These are phyloP conservation scores for Colletotrichum plurivorum DNA, from an alignment of 2,329 filamentous ascomycete species.

Conservation along the genomic window DNA sequence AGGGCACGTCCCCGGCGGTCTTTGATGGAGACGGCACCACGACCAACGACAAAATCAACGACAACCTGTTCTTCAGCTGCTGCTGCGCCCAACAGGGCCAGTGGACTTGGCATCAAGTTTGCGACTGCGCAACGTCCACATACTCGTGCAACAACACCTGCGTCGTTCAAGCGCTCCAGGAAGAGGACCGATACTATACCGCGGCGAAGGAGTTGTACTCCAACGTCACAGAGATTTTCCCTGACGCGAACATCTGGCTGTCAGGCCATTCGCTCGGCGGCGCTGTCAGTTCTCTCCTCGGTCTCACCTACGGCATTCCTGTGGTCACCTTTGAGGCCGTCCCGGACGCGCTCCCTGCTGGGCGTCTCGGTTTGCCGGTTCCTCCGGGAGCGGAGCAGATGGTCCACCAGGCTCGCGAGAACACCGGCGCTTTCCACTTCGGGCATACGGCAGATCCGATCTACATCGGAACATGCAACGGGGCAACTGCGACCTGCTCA, in stretches of 20 bases:
- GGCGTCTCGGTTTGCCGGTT: slow-evolving; percentile 85
- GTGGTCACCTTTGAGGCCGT: slow-evolving; percentile 95
- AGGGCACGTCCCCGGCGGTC: slow-evolving; percentile 90
- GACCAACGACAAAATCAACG: slow-evolving; percentile 97
- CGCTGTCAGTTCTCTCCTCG: slow-evolving; percentile 88
- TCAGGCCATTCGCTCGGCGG: slow-evolving; percentile 94
- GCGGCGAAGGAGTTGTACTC: slow-evolving; percentile 91
- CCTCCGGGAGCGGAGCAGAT: slow-evolving; percentile 84
- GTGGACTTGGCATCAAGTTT: slow-evolving; percentile 91
- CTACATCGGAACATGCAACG: slow-evolving; percentile 94
- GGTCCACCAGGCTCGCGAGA: slow-evolving; percentile 77
- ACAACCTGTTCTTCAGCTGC: slow-evolving; percentile 98
- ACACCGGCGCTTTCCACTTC: slow-evolving; percentile 89
- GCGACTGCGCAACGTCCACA: slow-evolving; percentile 89
- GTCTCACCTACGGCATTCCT: slow-evolving; percentile 90
- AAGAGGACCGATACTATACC: slow-evolving; percentile 93
- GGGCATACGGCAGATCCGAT: slow-evolving; percentile 97
- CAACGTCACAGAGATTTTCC: slow-evolving; percentile 92
- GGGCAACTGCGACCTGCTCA: slow-evolving; percentile 88
- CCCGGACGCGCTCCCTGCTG: slow-evolving; percentile 89
- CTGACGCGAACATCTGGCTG: slow-evolving; percentile 87
- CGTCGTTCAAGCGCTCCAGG: slow-evolving; percentile 78
- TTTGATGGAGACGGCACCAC: slow-evolving; percentile 98
- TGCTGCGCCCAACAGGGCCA: slow-evolving; percentile 96
- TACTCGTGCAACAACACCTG: slow-evolving; percentile 96